Evolutionary conservation across 2,329 filamentous ascomycete species (phyloP).

Genomic region (Coniochaeta sp.): DNA sequence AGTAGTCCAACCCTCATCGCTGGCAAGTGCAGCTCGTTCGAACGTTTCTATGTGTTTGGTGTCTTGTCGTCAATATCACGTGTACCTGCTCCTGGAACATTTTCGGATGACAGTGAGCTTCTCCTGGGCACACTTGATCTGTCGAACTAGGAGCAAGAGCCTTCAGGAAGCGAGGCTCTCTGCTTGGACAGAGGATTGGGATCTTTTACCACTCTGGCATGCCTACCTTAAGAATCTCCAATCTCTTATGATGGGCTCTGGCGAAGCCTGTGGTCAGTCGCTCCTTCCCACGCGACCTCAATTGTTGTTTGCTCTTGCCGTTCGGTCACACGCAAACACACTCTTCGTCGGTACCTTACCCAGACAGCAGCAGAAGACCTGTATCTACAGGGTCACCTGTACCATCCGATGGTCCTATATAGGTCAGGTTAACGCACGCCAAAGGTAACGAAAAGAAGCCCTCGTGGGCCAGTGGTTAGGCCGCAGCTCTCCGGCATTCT

Average conservation of each 20-base stretch:
- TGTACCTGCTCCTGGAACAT: background rate
- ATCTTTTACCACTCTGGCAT: background rate
- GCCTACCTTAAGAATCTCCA: background rate
- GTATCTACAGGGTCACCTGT: background rate
- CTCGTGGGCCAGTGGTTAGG: conserved; percentile 3
- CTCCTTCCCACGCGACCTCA: background rate
- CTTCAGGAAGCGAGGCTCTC: background rate
- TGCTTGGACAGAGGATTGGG: background rate
- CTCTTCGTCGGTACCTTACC: background rate
- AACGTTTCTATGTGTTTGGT: background rate
- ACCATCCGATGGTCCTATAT: background rate
- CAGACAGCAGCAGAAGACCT: background rate
- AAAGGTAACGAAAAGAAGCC: background rate
- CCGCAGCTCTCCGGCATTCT: background rate
- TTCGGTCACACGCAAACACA: background rate
- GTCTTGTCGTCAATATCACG: background rate
- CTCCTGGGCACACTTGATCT: background rate
- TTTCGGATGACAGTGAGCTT: background rate
- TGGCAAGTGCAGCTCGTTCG: background rate
- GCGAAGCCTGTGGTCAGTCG: background rate
- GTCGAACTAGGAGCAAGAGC: background rate
- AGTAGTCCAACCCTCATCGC: background rate
- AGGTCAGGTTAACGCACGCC: background rate
- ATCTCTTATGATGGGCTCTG: background rate
- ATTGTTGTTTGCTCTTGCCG: background rate